Evolutionary conservation across 2,329 filamentous ascomycete species (phyloP).

Genomic region (Cercospora zeae-maydis): DNA sequence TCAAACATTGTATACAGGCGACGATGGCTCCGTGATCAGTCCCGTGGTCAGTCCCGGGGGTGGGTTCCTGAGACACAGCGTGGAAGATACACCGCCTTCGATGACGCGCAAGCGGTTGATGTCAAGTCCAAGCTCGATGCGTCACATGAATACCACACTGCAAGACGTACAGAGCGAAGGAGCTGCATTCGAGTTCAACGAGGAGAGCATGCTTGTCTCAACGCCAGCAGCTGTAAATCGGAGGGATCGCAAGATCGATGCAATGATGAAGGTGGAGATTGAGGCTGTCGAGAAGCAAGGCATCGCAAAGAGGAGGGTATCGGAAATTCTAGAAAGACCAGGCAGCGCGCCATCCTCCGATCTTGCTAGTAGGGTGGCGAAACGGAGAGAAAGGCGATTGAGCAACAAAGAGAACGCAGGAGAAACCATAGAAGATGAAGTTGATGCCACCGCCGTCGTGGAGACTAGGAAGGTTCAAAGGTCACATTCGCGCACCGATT

Average conservation of each 20-base stretch:
- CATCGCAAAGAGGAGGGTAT: constrained; percentile 16
- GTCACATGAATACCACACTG: constrained; percentile 30
- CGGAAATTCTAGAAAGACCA: constrained; percentile 7
- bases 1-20: constrained; percentile 30
- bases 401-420: constrained; percentile 16
- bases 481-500: constrained; percentile 41
- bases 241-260: constrained; percentile 39
- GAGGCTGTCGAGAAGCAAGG: constrained; percentile 36
- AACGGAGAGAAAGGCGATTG: constrained; percentile 11
- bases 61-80: constrained; percentile 33
- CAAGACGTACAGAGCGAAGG: constrained; percentile 28
- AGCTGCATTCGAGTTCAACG: constrained; percentile 44
- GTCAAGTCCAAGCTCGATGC: constrained; percentile 25
- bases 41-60: constrained; percentile 13
- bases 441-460: not conserved
- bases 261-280: constrained; percentile 43
- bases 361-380: constrained; percentile 8
- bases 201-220: constrained; percentile 46
- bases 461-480: not conserved
- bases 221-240: constrained; percentile 42
- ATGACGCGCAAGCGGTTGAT: constrained; percentile 24
- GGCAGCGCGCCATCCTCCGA: constrained; percentile 13
- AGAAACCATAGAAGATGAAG: not conserved
- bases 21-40: constrained; percentile 26
- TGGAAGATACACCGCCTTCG: constrained; percentile 45